Conservation (phyloP, 768 basidiomycete species). For the Suillus subluteus region DNA sequence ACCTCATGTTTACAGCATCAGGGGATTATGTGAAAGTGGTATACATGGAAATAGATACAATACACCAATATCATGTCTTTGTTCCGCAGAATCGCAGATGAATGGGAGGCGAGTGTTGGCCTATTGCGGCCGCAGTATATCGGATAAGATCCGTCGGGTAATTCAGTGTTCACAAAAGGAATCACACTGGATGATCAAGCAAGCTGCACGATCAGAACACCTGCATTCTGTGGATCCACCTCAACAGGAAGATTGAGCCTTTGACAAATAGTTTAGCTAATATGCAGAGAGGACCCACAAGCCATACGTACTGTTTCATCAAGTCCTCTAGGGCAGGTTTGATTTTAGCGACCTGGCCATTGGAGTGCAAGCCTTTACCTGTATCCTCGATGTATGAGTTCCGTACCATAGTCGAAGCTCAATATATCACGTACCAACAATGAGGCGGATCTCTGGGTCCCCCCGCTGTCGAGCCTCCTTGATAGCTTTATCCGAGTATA, state of each 20-base stretch:
- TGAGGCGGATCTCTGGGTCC: slow-evolving; percentile 69
- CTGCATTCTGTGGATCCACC: slow-evolving; percentile 79
- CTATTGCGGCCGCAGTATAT: not conserved
- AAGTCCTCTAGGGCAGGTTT: slow-evolving; percentile 91
- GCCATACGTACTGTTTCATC: slow-evolving; percentile 67
- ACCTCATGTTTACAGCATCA: not conserved
- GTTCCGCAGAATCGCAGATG: not conserved
- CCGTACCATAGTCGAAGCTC: not conserved
- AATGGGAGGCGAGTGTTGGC: not conserved
- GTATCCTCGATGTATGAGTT: not conserved
- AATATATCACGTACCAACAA: slow-evolving; percentile 67
- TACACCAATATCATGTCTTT: not conserved
- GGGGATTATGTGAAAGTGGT: not conserved
- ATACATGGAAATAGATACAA: slow-evolving; percentile 1
- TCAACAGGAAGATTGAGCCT: slow-evolving; percentile 76
- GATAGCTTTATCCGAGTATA: slow-evolving; percentile 71
- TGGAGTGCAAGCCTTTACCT: slow-evolving; percentile 90
- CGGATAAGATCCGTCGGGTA: not conserved
- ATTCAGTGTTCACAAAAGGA: not conserved
- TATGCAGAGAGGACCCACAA: not conserved
- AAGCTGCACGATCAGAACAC: slow-evolving; percentile 78
- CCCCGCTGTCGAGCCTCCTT: slow-evolving; percentile 66
- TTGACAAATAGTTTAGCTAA: slow-evolving; percentile 10
- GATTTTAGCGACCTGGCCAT: slow-evolving; percentile 77
- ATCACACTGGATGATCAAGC: slow-evolving; percentile 14